Evolutionary conservation across 805 yeast genomes (phyloP).

Genomic region (Pichia exigua): DNA sequence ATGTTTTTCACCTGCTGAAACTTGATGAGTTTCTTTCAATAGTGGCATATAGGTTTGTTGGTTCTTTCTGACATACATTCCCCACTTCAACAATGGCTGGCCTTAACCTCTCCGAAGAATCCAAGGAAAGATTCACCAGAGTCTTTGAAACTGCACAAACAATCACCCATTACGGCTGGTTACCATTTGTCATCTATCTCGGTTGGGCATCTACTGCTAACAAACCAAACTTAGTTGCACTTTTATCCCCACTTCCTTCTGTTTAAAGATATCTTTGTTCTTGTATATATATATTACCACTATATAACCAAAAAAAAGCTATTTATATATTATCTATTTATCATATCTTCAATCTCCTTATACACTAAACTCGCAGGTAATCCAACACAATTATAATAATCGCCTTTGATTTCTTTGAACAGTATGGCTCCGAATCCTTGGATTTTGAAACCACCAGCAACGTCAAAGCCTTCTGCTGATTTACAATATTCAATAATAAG

Average conservation of each 20-base stretch:
- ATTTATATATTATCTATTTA: not conserved
- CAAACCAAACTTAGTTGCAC: slow-evolving; percentile 72
- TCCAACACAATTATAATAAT: slow-evolving; percentile 81
- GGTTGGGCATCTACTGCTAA: slow-evolving; percentile 79
- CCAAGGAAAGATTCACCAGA: slow-evolving; percentile 78
- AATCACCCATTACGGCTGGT: slow-evolving; percentile 92
- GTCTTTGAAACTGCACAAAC: slow-evolving; percentile 77
- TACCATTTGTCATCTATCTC: slow-evolving; percentile 87
- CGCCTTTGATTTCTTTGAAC: slow-evolving; percentile 63
- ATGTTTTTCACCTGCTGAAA: not conserved
- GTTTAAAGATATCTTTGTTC: slow-evolving; percentile 33
- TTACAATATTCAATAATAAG: slow-evolving; percentile 55
- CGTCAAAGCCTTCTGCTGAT: slow-evolving; percentile 66
- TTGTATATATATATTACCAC: not conserved
- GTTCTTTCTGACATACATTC: not conserved
- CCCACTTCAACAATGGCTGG: slow-evolving; percentile 26
- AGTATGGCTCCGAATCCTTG: slow-evolving; percentile 68
- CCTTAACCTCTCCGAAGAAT: slow-evolving; percentile 38
- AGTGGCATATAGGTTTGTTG: too few relatives aligned
- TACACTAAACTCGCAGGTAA: slow-evolving; percentile 48
- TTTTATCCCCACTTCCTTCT: slow-evolving; percentile 75
- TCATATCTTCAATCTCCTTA: not conserved
- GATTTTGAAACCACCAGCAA: slow-evolving; percentile 89
- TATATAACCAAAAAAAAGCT: slow-evolving; percentile 1
- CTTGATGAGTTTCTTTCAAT: too few relatives aligned